Evolutionary conservation across 179 eudicot species (phyloP), one percentile per base, ranked within the genome.

Genomic region (Corrigiola litoralis): DNA sequence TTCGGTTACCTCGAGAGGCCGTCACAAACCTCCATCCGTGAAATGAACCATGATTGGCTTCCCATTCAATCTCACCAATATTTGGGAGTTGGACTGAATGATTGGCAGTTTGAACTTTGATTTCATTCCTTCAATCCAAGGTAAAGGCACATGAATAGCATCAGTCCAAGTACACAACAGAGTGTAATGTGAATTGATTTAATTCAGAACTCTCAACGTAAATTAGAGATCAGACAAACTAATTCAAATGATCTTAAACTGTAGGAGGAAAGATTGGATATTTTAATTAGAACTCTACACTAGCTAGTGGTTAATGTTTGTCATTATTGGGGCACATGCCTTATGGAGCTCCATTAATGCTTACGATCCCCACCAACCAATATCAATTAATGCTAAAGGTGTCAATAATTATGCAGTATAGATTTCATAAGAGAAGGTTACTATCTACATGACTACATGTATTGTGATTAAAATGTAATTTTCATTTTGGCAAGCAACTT

Each of bases 281-380:
- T 46, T 36, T 45, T 17, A 68, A 14, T 6, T 16, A 6, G 17
- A 32, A 23, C 32, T 47, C 25, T 55, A 20, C 24, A 68, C 17
- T 68, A 50, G 44, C 57, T 58, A 66, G 72, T 72, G 67, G 49
- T 66, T 54, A 68, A 55, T 55, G 68, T 52, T 66, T 52, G 51
- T 56, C 69, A 74, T 74, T 68, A 68, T 68, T 68, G 54, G 33
- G 69, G 65, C 69, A 68, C 77, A 74, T 68, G 77, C 48, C 65
- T 62, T 24, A 73, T 72, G 60, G 63, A 58, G 49, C 63, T 62
- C 72, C 67, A 73, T 74, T 55, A 74, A 68, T 74, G 69, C 65
- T 56, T 63, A 67, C 65, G 47, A 61, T 62, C 61, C 49, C 69
- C 57, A 74, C 77, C 77, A 50, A 74, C 65, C 42, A 63, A 41